phyloP scores from a whole-genome alignment of 2,329 filamentous ascomycete species.

The Geosmithia morbida region DNA sequence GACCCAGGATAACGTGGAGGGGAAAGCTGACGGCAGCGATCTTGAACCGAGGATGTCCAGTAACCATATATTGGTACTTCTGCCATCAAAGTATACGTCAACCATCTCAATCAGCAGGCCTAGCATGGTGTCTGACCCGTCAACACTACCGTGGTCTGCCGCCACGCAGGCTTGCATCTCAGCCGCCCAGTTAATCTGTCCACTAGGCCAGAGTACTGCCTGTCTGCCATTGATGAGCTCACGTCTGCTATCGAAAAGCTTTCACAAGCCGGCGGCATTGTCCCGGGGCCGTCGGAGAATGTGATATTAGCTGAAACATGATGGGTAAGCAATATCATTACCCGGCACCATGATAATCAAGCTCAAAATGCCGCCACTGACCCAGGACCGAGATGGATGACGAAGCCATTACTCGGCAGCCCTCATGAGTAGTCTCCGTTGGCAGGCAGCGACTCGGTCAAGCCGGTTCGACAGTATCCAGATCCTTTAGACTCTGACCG shows the following conservation, averaged over 20 bases:
- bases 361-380: not conserved
- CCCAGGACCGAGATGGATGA: too few relatives aligned
- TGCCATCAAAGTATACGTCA: constrained; percentile 31
- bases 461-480: not conserved
- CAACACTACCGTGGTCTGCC: constrained; percentile 26
- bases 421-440: not conserved
- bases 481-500: not conserved
- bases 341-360: not conserved
- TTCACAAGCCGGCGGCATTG: constrained; percentile 3
- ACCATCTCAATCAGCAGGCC: constrained; percentile 35
- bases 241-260: constrained; percentile 13
- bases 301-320: not conserved
- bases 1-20: constrained; percentile 31
- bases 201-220: constrained; percentile 18
- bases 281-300: not conserved
- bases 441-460: not conserved
- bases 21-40: constrained; percentile 10
- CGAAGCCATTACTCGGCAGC: not conserved
- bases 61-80: constrained; percentile 24
- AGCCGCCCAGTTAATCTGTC: constrained; percentile 31
- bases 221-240: constrained; percentile 15
- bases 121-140: constrained; percentile 27
- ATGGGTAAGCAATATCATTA: not conserved
- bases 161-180: constrained; percentile 36
- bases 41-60: constrained; percentile 9